These are phyloP conservation scores for Penicillium hesseltinei DNA, from an alignment of 2,329 filamentous ascomycete genomes.

Conservation along the genomic window DNA sequence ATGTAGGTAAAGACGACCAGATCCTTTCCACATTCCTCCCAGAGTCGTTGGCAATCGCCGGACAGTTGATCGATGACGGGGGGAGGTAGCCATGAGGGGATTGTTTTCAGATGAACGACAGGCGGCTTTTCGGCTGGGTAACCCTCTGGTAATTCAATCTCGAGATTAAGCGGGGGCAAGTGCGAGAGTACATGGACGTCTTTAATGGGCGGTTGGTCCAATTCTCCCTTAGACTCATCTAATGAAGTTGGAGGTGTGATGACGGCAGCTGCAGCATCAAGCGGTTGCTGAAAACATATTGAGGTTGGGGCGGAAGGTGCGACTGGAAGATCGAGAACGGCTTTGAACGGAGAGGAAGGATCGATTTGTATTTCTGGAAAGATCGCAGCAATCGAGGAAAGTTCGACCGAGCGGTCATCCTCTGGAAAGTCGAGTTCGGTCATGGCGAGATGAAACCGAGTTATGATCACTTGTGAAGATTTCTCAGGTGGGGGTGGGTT, in stretches of 20 bases:
- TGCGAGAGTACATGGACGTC: conserved; percentile 52
- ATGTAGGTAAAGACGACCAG: conserved; percentile 61
- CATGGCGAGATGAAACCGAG: conserved; percentile 27
- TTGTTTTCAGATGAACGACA: conserved; percentile 48
- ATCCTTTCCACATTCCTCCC: conserved; percentile 60
- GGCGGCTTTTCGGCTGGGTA: conserved; percentile 58
- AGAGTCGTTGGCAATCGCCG: conserved; percentile 50
- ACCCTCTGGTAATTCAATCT: conserved; percentile 52
- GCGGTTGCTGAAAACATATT: conserved; percentile 41
- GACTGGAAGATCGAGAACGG: conserved; percentile 56
- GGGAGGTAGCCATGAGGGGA: conserved; percentile 54
- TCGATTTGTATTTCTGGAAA: conserved; percentile 59
- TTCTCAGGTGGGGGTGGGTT: not conserved
- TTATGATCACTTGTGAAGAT: conserved; percentile 3
- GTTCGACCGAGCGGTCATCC: conserved; percentile 60
- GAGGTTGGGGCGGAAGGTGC: conserved; percentile 54
- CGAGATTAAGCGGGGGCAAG: conserved; percentile 55
- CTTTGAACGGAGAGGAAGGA: conserved; percentile 46
- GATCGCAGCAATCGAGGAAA: conserved; percentile 60
- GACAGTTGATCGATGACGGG: conserved; percentile 46
- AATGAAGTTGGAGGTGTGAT: conserved; percentile 45
- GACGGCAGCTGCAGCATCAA: conserved; percentile 35
- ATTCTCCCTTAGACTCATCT: conserved; percentile 30
- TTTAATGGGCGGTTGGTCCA: conserved; percentile 21
- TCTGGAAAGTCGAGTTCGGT: conserved; percentile 39